Evolutionary conservation across 2,329 filamentous ascomycete species (phyloP).

Genomic region (Fusarium dimerum): DNA sequence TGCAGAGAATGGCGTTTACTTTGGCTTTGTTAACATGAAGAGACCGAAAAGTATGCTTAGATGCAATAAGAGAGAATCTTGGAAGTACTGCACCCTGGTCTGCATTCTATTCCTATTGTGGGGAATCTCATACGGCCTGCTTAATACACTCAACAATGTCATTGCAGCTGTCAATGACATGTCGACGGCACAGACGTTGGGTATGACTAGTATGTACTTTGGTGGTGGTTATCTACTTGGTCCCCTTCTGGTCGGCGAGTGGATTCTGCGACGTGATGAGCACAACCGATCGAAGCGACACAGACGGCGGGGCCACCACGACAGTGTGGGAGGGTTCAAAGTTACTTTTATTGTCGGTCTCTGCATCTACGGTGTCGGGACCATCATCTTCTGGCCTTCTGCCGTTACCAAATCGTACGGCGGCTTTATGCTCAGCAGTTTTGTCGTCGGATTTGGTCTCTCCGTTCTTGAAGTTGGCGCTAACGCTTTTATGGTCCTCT

Average conservation of each 20-base stretch:
- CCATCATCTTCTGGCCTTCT: slow-evolving; percentile 86
- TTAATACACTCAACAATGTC: slow-evolving; percentile 77
- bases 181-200: slow-evolving; percentile 62
- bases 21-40: slow-evolving; percentile 75
- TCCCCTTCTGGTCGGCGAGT: slow-evolving; percentile 68
- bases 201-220: slow-evolving; percentile 71
- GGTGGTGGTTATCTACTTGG: slow-evolving; percentile 70
- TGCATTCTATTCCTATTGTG: slow-evolving; percentile 84
- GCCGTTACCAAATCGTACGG: slow-evolving; percentile 73
- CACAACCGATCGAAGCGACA: slow-evolving; percentile 50
- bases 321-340: slow-evolving; percentile 68
- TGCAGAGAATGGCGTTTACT: slow-evolving; percentile 57
- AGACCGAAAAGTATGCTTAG: slow-evolving; percentile 70
- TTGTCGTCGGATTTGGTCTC: slow-evolving; percentile 77
- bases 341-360: slow-evolving; percentile 78
- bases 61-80: slow-evolving; percentile 62
- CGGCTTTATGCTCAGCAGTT: slow-evolving; percentile 73
- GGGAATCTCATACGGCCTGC: slow-evolving; percentile 86
- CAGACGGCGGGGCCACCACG: slow-evolving; percentile 36
- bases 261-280: slow-evolving; percentile 69
- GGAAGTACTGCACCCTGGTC: slow-evolving; percentile 73
- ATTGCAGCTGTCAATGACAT: slow-evolving; percentile 65
- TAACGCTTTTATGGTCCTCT: slow-evolving; percentile 72
- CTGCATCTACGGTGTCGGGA: slow-evolving; percentile 72
- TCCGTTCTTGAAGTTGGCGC: slow-evolving; percentile 78